Percentiles rank a stretch among this genome's conserved stretches.
Conservation (phyloP, 1,139 yeast species). For the Yamadazyma mexicana region DNA sequence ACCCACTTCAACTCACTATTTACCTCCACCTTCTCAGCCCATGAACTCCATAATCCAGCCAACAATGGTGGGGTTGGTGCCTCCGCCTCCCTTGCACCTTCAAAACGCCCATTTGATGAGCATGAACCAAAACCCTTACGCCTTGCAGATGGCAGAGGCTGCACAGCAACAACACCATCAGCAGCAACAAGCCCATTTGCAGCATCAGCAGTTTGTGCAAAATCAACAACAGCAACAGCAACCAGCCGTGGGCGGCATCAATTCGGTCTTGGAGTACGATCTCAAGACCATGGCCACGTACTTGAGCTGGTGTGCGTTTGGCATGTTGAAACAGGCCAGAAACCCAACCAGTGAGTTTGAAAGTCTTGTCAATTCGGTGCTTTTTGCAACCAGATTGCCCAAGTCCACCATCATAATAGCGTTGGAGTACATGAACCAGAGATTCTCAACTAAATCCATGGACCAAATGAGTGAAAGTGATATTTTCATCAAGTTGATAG, state of each 20-base stretch:
- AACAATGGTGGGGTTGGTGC: conserved; percentile 19
- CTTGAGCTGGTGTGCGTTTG: conserved; percentile 64
- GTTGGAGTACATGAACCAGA: conserved; percentile 66
- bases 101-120: conserved; percentile 8
- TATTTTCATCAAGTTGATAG: conserved; percentile 63
- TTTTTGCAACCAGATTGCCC: conserved; percentile 89
- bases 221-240: conserved; percentile 7
- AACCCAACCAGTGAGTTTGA: conserved; percentile 57
- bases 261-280: conserved; percentile 76
- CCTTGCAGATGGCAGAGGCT: conserved; percentile 1
- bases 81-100: conserved; percentile 14
- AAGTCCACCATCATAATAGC: conserved; percentile 77
- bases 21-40: conserved; percentile 11
- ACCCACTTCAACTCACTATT: conserved; percentile 15
- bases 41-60: conserved; percentile 13
- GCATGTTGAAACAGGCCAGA: conserved; percentile 52
- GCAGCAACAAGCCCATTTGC: conserved; percentile 3
- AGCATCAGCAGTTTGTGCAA: conserved; percentile 5
- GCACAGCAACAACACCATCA: no score
- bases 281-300: conserved; percentile 75
- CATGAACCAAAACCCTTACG: conserved; percentile 2
- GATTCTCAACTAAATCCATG: conserved; percentile 33
- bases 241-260: conserved; percentile 61
- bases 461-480: conserved; percentile 34
- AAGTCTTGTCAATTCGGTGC: conserved; percentile 62